Percentiles rank a stretch among this genome's conserved stretches.
These are phyloP conservation scores for Bacidia gigantensis DNA, from an alignment of 495 filamentous ascomycete species.

Conservation along the genomic window DNA sequence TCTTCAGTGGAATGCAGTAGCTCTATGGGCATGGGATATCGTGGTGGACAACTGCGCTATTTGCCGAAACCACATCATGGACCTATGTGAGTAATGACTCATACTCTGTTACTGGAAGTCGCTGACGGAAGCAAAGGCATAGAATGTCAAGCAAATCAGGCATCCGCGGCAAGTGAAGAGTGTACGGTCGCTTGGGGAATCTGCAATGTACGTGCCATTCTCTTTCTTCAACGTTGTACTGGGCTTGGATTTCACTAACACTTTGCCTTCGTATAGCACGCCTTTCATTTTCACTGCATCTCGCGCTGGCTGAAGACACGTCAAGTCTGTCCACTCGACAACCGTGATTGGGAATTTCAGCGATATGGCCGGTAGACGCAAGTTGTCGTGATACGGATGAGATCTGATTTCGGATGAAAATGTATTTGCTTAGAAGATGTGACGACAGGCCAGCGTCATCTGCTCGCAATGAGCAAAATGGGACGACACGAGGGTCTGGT, in stretches of 20 bases:
- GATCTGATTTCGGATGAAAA: too few relatives aligned
- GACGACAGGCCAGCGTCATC: too few relatives aligned
- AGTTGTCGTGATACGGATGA: background rate
- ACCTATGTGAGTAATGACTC: slow-evolving; percentile 55
- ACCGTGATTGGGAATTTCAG: slow-evolving; percentile 99
- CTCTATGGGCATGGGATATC: slow-evolving; percentile 99
- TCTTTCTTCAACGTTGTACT: background rate
- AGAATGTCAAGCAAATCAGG: slow-evolving; percentile 99
- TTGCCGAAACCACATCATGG: slow-evolving; percentile 99
- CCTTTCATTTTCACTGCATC: slow-evolving; percentile 99
- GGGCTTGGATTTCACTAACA: slow-evolving; percentile 3
- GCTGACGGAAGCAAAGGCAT: slow-evolving; percentile 49
- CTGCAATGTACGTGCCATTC: slow-evolving; percentile 64
- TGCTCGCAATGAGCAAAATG: too few relatives aligned
- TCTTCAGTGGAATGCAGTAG: slow-evolving; percentile 93
- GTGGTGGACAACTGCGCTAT: slow-evolving; percentile 99
- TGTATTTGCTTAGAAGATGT: too few relatives aligned
- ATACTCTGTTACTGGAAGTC: background rate
- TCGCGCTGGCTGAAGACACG: slow-evolving; percentile 99
- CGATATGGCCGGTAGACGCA: slow-evolving; percentile 69
- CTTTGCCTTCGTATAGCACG: slow-evolving; percentile 49
- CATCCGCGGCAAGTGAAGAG: slow-evolving; percentile 91
- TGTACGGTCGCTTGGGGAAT: slow-evolving; percentile 99
- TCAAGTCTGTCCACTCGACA: slow-evolving; percentile 95
- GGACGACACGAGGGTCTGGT: too few relatives aligned